Conservation (phyloP, 73 alveolate genomes). For the Paramecium pentaurelia region DNA sequence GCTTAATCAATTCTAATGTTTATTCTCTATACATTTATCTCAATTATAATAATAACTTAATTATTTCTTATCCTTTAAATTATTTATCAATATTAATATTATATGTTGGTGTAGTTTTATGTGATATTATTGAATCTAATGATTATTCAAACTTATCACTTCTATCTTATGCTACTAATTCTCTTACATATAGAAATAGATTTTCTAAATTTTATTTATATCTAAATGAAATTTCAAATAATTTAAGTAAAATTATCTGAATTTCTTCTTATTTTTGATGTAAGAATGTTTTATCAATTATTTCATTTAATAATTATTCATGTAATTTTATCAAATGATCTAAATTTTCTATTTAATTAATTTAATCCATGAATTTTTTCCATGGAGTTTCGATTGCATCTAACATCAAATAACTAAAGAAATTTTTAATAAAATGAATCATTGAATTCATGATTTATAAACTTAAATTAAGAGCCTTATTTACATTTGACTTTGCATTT, state of each 20-base stretch:
- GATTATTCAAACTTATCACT: not conserved
- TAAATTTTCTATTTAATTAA: not conserved
- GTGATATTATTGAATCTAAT: not conserved
- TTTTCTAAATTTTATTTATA: not conserved
- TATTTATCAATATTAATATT: not conserved
- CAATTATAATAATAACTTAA: not conserved
- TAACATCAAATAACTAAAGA: not conserved
- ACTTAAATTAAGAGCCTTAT: not conserved
- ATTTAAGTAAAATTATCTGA: not conserved
- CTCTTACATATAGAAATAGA: not conserved
- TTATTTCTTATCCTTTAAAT: not conserved
- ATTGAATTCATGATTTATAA: not conserved
- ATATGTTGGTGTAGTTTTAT: not conserved
- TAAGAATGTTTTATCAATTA: not conserved
- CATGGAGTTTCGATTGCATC: not conserved
- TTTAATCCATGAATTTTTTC: not conserved
- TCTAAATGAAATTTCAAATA: not conserved
- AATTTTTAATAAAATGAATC: not conserved
- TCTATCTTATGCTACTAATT: not conserved
- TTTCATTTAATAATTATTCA: not conserved
- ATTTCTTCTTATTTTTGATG: not conserved
- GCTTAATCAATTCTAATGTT: not conserved
- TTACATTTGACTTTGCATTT: slow-evolving; percentile 13
- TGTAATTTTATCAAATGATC: not conserved
- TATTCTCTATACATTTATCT: not conserved